These are phyloP conservation scores for Glutinoglossum americanum DNA, from an alignment of 495 filamentous ascomycete genomes.

Conservation along the genomic window DNA sequence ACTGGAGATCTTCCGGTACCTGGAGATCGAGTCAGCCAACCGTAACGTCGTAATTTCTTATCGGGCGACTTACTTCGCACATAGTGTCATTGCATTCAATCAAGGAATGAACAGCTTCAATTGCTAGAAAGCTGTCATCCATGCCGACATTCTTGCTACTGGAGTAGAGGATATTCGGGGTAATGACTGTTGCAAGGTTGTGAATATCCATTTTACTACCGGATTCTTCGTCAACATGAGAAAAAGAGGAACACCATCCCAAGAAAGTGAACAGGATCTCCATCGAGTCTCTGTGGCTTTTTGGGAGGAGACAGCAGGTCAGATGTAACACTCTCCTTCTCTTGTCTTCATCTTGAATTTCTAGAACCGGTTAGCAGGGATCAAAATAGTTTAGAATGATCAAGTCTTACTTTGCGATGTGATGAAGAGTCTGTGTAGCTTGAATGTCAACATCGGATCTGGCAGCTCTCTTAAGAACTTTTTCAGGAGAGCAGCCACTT, in stretches of 20 bases:
- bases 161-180: constrained; percentile 80
- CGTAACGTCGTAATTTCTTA: constrained; percentile 4
- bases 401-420: constrained; percentile 51
- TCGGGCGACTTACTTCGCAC: constrained; percentile 56
- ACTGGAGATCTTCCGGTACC: constrained; percentile 83
- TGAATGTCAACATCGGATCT: constrained; percentile 86
- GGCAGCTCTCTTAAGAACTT: constrained; percentile 90
- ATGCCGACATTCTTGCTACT: constrained; percentile 43
- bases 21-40: constrained; percentile 16
- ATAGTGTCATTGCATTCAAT: constrained; percentile 89
- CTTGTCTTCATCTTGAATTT: constrained; percentile 68
- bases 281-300: constrained; percentile 78
- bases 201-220: constrained; percentile 99
- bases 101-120: constrained; percentile 72
- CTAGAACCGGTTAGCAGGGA: constrained; percentile 22
- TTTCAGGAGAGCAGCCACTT: constrained; percentile 85
- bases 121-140: constrained; percentile 74
- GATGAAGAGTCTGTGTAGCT: constrained; percentile 80
- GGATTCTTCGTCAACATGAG: constrained; percentile 77
- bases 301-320: constrained; percentile 82
- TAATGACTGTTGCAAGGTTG: constrained; percentile 95
- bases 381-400: background rate
- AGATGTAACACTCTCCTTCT: constrained; percentile 72
- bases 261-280: constrained; percentile 90
- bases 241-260: constrained; percentile 96